Evolutionary conservation across 1,284 basidiomycete genomes (phyloP).

Genomic region (Sanghuangporus sanghuang): DNA sequence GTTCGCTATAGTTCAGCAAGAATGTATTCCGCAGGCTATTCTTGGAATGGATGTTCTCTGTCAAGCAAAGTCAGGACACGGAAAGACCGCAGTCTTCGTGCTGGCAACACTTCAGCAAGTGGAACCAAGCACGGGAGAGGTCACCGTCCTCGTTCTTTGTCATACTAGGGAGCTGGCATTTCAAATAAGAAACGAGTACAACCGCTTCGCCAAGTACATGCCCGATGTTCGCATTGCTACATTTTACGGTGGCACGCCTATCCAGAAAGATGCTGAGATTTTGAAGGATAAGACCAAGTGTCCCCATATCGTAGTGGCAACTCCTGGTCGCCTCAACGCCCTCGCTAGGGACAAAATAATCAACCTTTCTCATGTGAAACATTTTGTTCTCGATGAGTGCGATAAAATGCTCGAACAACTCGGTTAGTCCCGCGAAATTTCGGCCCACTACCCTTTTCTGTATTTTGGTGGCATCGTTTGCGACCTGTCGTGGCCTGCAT

Average conservation of each 20-base stretch:
- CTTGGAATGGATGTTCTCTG: conserved; percentile 99
- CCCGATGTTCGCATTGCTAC: conserved; percentile 96
- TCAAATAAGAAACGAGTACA: conserved; percentile 99
- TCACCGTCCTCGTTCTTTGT: conserved; percentile 96
- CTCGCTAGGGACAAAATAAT: conserved; percentile 90
- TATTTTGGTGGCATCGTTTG: conserved; percentile 13
- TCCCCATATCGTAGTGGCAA: conserved; percentile 98
- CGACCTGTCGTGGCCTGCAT: conserved; percentile 7
- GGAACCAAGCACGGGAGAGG: conserved; percentile 97
- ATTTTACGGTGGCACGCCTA: conserved; percentile 96
- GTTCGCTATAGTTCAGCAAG: conserved; percentile 86
- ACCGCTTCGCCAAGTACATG: conserved; percentile 99
- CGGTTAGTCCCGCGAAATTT: conserved; percentile 89
- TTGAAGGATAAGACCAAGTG: conserved; percentile 97
- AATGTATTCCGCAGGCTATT: conserved; percentile 99
- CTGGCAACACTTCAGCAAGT: conserved; percentile 97
- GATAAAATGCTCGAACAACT: conserved; percentile 99
- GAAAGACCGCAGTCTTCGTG: conserved; percentile 99
- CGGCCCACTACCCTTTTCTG: conserved; percentile 34
- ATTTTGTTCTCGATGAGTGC: conserved; percentile 99
- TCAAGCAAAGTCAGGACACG: conserved; percentile 99
- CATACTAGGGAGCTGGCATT: conserved; percentile 99
- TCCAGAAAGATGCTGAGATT: conserved; percentile 90
- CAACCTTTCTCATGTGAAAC: conserved; percentile 92
- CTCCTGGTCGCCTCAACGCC: conserved; percentile 93